A percentile compares a stretch with the other conserved stretches of the same genome.
phyloP scores from a whole-genome alignment of 2,329 filamentous ascomycete genomes.

The Colletotrichum paranaense region DNA sequence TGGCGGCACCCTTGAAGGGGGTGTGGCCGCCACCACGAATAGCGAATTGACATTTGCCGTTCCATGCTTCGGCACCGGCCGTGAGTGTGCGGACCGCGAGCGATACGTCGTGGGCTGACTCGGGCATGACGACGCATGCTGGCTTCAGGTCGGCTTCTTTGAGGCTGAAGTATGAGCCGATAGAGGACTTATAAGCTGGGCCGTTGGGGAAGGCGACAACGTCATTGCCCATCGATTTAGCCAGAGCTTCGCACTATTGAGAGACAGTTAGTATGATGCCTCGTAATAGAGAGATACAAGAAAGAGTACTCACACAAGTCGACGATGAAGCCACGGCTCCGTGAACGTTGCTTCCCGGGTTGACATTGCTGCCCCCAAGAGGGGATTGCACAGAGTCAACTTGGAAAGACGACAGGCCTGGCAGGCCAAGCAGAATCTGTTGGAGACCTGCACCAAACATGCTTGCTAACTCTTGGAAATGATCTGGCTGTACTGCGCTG shows the following conservation, averaged over 20 bases:
- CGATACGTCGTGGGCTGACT: conserved; percentile 29
- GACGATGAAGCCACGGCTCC: background rate
- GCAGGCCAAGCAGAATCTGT: background rate
- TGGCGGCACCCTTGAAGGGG: conserved; percentile 25
- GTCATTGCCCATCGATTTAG: background rate
- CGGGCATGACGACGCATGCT: conserved; percentile 30
- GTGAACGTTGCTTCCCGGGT: background rate
- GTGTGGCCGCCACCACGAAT: conserved; percentile 31
- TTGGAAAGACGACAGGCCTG: background rate
- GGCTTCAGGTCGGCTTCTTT: conserved; percentile 2
- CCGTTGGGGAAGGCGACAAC: background rate
- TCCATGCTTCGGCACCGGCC: background rate
- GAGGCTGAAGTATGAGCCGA: conserved; percentile 16
- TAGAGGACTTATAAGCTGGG: background rate
- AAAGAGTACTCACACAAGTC: background rate
- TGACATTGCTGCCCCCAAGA: background rate
- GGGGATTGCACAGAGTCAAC: background rate
- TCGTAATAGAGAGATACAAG: no score
- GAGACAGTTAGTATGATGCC: background rate
- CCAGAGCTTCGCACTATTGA: conserved; percentile 3
- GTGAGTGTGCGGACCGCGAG: background rate
- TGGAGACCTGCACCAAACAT: conserved; percentile 13
- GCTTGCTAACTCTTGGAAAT: background rate
- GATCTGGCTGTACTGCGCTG: no score
- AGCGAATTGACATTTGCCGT: conserved; percentile 10